phyloP scores from a whole-genome alignment of 2,329 filamentous ascomycete species.

The Rutstroemia sp. region DNA sequence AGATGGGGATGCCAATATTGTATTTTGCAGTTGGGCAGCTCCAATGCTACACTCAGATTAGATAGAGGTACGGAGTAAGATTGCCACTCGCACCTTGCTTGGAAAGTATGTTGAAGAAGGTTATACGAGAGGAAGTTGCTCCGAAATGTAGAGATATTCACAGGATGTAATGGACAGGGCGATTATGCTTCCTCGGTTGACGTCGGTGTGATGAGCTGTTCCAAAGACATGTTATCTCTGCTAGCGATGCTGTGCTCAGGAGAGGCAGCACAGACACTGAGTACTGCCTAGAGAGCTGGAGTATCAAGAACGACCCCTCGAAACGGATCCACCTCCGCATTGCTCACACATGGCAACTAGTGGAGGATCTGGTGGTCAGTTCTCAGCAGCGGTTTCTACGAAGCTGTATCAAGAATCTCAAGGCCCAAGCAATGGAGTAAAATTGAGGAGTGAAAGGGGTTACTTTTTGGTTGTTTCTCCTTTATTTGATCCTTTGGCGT shows the following conservation, averaged over 20 bases:
- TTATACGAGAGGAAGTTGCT: no score
- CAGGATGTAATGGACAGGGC: no score
- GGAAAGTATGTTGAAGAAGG: not conserved
- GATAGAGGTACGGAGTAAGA: not conserved
- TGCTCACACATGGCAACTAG: not conserved
- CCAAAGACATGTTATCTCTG: not conserved
- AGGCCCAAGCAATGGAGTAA: not conserved
- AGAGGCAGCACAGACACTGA: not conserved
- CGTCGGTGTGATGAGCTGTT: no score
- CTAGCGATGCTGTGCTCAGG: not conserved
- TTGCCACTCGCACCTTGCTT: not conserved
- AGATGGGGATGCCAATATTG: not conserved
- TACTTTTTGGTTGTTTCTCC: not conserved
- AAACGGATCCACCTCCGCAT: not conserved
- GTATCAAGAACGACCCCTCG: not conserved
- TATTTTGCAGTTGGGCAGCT: not conserved
- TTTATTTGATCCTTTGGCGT: not conserved
- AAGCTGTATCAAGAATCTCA: not conserved
- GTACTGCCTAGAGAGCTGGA: not conserved
- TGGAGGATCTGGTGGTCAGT: not conserved
- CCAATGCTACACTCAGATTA: not conserved
- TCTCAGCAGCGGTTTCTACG: not conserved
- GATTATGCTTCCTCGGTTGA: no score
- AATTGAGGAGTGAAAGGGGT: not conserved
- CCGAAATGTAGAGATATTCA: no score